Evolutionary conservation across 305 asterid species (phyloP).

Genomic region (Nicotiana rustica): DNA sequence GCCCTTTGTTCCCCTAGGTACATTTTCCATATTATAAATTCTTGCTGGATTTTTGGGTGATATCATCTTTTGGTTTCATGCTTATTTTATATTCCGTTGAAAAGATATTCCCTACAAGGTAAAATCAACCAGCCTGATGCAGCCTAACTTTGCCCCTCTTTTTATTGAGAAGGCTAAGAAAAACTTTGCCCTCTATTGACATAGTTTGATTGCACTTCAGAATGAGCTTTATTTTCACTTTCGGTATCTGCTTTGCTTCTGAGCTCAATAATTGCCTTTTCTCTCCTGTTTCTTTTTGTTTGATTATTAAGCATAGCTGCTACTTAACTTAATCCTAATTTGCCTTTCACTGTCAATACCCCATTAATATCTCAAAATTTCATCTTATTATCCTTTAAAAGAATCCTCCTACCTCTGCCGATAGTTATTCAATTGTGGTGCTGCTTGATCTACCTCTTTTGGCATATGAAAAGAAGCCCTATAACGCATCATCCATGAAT

Average conservation of each 20-base stretch:
- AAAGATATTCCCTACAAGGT: background rate
- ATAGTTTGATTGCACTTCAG: background rate
- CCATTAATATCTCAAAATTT: background rate
- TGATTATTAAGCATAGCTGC: background rate
- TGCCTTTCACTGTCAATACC: background rate
- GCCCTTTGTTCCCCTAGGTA: slow-evolving; percentile 9
- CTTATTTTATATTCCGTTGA: background rate
- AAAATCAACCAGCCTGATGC: slow-evolving; percentile 9
- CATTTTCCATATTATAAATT: slow-evolving; percentile 22
- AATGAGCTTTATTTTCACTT: too few relatives aligned
- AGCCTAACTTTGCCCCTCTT: background rate
- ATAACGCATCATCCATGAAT: slow-evolving; percentile 19
- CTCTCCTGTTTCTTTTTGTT: background rate
- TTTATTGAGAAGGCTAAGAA: too few relatives aligned
- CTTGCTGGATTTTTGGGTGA: background rate
- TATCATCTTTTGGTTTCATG: background rate
- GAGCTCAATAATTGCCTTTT: background rate
- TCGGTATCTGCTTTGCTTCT: background rate
- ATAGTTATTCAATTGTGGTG: background rate
- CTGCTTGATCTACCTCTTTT: background rate
- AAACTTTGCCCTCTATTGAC: background rate
- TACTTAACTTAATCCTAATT: background rate
- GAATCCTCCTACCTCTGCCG: background rate
- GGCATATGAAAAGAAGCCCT: background rate
- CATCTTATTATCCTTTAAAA: background rate